Evolutionary conservation across 768 basidiomycete genomes (phyloP), one percentile per base, ranked within the genome.

Genomic region (Baorangia bicolor): DNA sequence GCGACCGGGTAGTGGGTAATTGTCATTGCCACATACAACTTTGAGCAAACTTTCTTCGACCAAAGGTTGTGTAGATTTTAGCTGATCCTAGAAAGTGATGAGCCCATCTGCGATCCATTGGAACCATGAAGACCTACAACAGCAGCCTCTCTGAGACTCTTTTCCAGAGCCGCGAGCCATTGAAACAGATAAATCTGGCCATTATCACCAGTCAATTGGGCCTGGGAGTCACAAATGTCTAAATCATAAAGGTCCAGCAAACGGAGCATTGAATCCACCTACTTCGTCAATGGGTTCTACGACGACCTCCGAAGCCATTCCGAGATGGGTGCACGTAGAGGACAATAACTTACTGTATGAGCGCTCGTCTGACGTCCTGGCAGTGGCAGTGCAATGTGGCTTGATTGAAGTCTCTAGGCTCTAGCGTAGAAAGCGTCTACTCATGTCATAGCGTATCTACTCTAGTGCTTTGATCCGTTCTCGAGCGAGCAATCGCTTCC

Each of bases 1-100:
- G 11, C 94, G 87, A 41, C 96, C 96, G 1, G 96, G 95, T 28
- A 80, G 71, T n/a, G 94, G 92, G 62, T 86, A 88, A 12, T 78
- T 79, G 8, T 84, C 77, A 0, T 83, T 75, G 2, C 84, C 83
- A 16, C 83, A 76, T 20, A 93, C 74, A 46, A 93, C 75, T 63
- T 88, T 88, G 58, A 92, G 73, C 38, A 94, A 72, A 0, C 78
- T 76, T 8, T 78, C 75, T 64, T 92, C 89, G 6, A 94, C 67
- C 13, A 75, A 76, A 1, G 78, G 55, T 66, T 94, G 92, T 4
- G 75, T 70, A 1, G 79, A 64, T 68, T 90, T 92, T 43, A 94
- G 66, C 21, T 82, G 78, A 52, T 82, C 81, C 93, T 95, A 60
- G 3, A 37, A 18, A 41, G 44, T 18, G 20, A 51, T 61, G 49